phyloP scores from a whole-genome alignment of 1,284 basidiomycete species.

The Singerocomus inundabilis region DNA sequence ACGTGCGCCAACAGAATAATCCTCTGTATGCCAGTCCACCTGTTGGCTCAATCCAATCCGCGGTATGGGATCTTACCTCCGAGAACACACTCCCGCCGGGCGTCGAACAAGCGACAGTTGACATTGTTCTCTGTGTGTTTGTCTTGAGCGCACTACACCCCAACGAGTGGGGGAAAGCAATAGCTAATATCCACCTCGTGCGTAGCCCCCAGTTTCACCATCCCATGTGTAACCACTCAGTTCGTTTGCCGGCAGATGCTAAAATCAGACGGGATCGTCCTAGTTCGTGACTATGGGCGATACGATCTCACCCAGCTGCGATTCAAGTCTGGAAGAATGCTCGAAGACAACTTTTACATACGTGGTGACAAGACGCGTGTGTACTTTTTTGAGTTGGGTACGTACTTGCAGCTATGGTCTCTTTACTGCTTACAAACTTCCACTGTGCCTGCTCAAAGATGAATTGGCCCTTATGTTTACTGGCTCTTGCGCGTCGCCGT shows the following conservation, averaged over 20 bases:
- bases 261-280: constrained; percentile 82
- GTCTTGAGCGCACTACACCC: constrained; percentile 95
- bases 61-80: constrained; percentile 91
- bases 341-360: constrained; percentile 93
- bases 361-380: constrained; percentile 96
- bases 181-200: constrained; percentile 82
- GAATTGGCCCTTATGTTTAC: constrained; percentile 82
- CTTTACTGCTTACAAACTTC: background rate
- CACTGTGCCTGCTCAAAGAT: constrained; percentile 44
- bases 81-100: constrained; percentile 58
- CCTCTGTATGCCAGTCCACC: constrained; percentile 70
- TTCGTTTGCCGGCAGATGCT: constrained; percentile 59
- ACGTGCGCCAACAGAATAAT: constrained; percentile 45
- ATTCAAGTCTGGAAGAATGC: constrained; percentile 84
- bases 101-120: constrained; percentile 66
- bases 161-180: constrained; percentile 84
- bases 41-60: constrained; percentile 71
- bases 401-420: constrained; percentile 14
- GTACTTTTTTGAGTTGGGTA: constrained; percentile 90
- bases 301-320: constrained; percentile 93
- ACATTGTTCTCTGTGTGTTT: constrained; percentile 92
- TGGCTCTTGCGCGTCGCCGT: constrained; percentile 46
- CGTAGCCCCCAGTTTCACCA: constrained; percentile 11
- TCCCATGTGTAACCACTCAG: background rate
- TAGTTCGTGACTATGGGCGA: constrained; percentile 94